Evolutionary conservation across 495 filamentous ascomycete genomes (phyloP), one percentile per base, ranked within the genome.

Genomic region (Penicillium herquei): DNA sequence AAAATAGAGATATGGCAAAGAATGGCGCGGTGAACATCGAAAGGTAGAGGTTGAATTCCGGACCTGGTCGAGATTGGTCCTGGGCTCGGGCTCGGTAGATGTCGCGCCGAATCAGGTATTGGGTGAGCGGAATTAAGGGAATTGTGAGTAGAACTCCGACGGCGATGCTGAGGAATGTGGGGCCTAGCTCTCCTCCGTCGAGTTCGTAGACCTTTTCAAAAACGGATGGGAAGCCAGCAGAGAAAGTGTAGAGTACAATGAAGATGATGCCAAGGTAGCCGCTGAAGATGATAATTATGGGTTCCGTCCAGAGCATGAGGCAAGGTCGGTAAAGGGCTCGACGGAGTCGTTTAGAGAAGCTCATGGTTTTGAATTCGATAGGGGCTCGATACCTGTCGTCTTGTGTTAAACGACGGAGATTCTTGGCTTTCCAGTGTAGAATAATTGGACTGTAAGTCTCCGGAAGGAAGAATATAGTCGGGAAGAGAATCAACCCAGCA

Each of bases 211-310:
- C 76, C 0, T 79, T 70, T 18, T 68, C 61, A 60, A 84, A 89
- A 56, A 87, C 78, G 60, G 75, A 78, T 12, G 73, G 71, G 58
- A 84, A 88, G 10, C 82, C 84, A 14, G 78, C 73, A 7, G 84
- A 67, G 62, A 85, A 86, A 13, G 81, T 80, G 64, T 85, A 87
- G 0, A 86, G 71, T 10, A 87, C 71, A 44, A 83, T 76, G 61
- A 85, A 87, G 26, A 86, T 69, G 7, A 85, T 62, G 0, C 77
- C 72, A 14, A 85, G 66, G 54, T 84, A 85, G 2, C 76, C 46
- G 1, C 77, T 70, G 14, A 85, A 64, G 0, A 74, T 66, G 21
- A 71, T 69, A 44, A 78, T 71, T 52, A 82, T 78, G 1, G 73
- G 67, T 37, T 80, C 76, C 9, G 52, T 58, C 11, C 51, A 40